Evolutionary conservation across 257 asterid genomes (phyloP).

Genomic region (Fraxinus pennsylvanica): DNA sequence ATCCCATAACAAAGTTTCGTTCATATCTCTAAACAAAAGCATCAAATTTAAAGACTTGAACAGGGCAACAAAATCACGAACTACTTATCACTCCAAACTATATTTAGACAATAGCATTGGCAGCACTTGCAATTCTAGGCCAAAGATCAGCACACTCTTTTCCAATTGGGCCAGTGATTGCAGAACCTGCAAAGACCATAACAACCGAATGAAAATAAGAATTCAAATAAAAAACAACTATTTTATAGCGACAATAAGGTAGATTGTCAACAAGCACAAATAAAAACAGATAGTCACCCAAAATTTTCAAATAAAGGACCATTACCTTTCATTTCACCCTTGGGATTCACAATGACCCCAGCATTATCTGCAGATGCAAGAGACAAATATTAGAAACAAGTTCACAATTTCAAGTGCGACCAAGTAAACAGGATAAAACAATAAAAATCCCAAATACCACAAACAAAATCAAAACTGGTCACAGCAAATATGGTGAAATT

Average conservation of each 20-base stretch:
- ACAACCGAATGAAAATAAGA: background rate
- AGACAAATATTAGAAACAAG: background rate
- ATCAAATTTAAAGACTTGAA: background rate
- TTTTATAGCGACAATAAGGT: background rate
- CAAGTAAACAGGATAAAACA: background rate
- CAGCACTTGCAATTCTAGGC: constrained; percentile 65
- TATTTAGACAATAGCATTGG: constrained; percentile 53
- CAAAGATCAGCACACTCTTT: constrained; percentile 63
- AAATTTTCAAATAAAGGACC: background rate
- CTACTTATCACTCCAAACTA: background rate
- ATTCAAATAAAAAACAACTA: background rate
- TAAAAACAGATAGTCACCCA: background rate
- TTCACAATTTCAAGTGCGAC: background rate
- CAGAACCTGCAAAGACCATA: constrained; percentile 38
- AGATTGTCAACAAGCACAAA: background rate
- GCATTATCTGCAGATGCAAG: constrained; percentile 46
- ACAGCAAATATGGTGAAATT: background rate
- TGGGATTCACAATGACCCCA: constrained; percentile 62
- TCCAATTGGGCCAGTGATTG: constrained; percentile 57
- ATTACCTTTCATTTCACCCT: constrained; percentile 68
- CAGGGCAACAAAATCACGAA: background rate
- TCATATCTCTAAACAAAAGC: constrained; percentile 10
- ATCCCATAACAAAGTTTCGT: background rate
- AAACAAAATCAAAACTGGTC: background rate
- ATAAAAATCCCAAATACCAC: background rate